A percentile compares a stretch with the other conserved stretches of the same genome.
Conservation (phyloP, 495 filamentous ascomycete species). For the Thermothielavioides terrestris region DNA sequence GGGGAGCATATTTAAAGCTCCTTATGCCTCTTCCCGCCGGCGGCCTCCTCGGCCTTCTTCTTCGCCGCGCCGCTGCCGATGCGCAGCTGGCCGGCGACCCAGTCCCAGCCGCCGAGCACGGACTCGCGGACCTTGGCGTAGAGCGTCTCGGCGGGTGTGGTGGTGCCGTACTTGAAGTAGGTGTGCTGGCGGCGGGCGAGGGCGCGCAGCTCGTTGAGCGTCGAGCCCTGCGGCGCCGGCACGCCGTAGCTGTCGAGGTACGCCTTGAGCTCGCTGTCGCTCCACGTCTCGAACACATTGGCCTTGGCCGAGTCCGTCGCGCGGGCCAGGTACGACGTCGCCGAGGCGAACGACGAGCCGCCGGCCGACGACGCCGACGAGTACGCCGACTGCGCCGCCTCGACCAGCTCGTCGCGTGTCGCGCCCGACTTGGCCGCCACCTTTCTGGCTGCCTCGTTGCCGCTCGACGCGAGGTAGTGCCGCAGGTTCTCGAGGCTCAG, state of each 20-base stretch:
- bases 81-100: constrained; percentile 51
- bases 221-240: constrained; percentile 61
- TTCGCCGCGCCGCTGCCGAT: constrained; percentile 56
- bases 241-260: constrained; percentile 78
- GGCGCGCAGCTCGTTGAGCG: constrained; percentile 54
- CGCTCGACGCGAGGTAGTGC: constrained; percentile 54
- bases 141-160: constrained; percentile 53
- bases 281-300: constrained; percentile 69
- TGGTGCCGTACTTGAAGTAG: constrained; percentile 72
- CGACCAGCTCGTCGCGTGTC: constrained; percentile 63
- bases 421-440: constrained; percentile 53
- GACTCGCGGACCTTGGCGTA: constrained; percentile 54
- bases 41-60: constrained; percentile 38
- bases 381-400: constrained; percentile 64
- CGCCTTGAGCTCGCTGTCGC: constrained; percentile 64
- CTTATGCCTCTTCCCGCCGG: constrained; percentile 25
- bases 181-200: constrained; percentile 62
- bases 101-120: constrained; percentile 44
- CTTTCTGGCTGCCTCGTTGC: constrained; percentile 58
- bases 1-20: too few species aligned
- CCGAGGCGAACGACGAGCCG: constrained; percentile 59
- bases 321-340: constrained; percentile 61
- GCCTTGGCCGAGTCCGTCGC: constrained; percentile 64
- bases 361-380: constrained; percentile 58
- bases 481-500: constrained; percentile 69